Percentiles rank a stretch among this genome's conserved stretches.
Evolutionary conservation across 805 yeast genomes (phyloP).

Genomic region (Peterozyma toletana): DNA sequence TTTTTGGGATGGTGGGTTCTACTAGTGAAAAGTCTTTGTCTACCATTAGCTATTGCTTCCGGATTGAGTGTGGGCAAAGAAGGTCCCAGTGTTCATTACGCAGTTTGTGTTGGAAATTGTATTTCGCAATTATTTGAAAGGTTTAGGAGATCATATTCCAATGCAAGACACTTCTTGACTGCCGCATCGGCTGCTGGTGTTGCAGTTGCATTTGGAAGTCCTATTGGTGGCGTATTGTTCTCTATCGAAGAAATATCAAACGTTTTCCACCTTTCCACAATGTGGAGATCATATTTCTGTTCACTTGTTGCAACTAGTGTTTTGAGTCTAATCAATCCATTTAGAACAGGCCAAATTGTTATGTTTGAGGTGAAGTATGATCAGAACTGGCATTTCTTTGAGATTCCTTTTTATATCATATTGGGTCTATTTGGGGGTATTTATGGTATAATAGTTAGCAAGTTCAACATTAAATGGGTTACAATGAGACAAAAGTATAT

Average conservation of each 20-base stretch:
- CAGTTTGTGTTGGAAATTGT: conserved; percentile 91
- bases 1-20: conserved; percentile 73
- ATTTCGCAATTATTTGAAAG: conserved; percentile 47
- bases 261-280: conserved; percentile 64
- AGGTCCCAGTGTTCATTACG: conserved; percentile 97
- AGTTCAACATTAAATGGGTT: conserved; percentile 68
- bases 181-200: conserved; percentile 98
- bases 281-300: conserved; percentile 91
- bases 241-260: conserved; percentile 86
- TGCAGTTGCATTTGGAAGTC: conserved; percentile 96
- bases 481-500: conserved; percentile 70
- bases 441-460: conserved; percentile 74
- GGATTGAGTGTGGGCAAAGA: conserved; percentile 95
- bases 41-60: conserved; percentile 88
- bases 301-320: conserved; percentile 82
- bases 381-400: conserved; percentile 79
- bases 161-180: conserved; percentile 53
- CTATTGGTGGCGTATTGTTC: conserved; percentile 93
- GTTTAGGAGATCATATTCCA: conserved; percentile 38
- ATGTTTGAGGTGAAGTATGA: conserved; percentile 88
- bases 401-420: conserved; percentile 70
- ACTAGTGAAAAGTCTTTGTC: conserved; percentile 65
- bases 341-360: conserved; percentile 90
- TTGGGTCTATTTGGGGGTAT: conserved; percentile 89
- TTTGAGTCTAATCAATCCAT: conserved; percentile 78